These are phyloP conservation scores for Penicillium longicatenatum DNA, from an alignment of 495 filamentous ascomycete genomes.

Conservation along the genomic window DNA sequence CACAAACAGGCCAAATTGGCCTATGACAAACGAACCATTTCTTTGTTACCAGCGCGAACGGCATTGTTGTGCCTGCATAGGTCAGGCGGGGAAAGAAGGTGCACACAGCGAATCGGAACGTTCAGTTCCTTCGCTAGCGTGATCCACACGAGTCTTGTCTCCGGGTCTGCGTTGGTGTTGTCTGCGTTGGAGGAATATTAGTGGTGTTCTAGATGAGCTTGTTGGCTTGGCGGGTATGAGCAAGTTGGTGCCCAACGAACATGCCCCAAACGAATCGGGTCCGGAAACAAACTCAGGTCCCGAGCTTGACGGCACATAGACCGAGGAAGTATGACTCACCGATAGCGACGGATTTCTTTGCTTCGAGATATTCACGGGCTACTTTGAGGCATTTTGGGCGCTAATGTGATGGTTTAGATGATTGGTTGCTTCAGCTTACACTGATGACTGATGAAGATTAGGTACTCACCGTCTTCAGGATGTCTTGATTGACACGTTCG, in stretches of 20 bases:
- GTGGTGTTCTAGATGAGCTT: not conserved
- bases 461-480: slow-evolving; percentile 69
- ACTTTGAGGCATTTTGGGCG: slow-evolving; percentile 83
- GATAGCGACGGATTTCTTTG: slow-evolving; percentile 69
- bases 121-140: slow-evolving; percentile 67
- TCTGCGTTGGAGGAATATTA: slow-evolving; percentile 52
- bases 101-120: slow-evolving; percentile 81
- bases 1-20: not conserved
- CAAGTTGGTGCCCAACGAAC: slow-evolving; percentile 4
- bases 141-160: slow-evolving; percentile 74
- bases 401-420: slow-evolving; percentile 33
- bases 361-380: slow-evolving; percentile 62
- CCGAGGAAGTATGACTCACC: slow-evolving; percentile 54
- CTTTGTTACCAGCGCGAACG: slow-evolving; percentile 71
- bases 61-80: slow-evolving; percentile 90
- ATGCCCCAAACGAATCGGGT: not conserved
- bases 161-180: slow-evolving; percentile 86
- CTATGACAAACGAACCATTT: slow-evolving; percentile 26
- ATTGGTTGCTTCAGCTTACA: not conserved
- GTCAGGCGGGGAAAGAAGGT: slow-evolving; percentile 71
- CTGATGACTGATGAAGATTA: not conserved
- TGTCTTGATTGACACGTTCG: slow-evolving; percentile 87
- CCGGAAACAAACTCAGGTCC: too few species aligned
- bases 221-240: not conserved
- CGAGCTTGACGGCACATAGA: not conserved